Evolutionary conservation across 768 basidiomycete genomes (phyloP), one percentile per base, ranked within the genome.

Genomic region (Boletus sensibilis): DNA sequence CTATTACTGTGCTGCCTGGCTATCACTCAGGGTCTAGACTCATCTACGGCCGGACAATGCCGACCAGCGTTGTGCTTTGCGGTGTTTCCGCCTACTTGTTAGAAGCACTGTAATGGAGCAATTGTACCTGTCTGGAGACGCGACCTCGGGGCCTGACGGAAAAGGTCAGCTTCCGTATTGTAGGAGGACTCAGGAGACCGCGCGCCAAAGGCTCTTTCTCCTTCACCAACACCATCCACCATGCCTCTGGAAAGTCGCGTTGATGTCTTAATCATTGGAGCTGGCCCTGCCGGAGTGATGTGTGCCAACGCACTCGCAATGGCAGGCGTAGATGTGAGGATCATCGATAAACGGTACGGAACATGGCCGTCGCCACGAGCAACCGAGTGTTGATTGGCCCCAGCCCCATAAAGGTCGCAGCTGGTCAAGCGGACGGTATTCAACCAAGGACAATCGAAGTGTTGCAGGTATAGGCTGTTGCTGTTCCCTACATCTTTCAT

Each of bases 241-340:
- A 71, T 71, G 68, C 41, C 62, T 50, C 42, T 44, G 12, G 62
- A 73, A 57, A 71, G 42, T 40, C 62, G 72, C 2, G 75, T 78
- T 18, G 80, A 82, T 57, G 80, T 82, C 31, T 68, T 81, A 56
- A 61, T 81, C 52, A 67, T 81, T 27, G 80, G 80, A 14, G 80
- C 81, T 62, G 81, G 79, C 52, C 80, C 80, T 4, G 74, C 78
- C 7, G 83, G 89, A 3, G 68, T 90, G 4, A 88, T 91, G 86
- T 86, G 84, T 56, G 82, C 82, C 25, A 84, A 86, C 48, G 80
- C 75, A 29, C 73, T 83, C 18, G 75, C 74, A 11, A 65, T 63
- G 23, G 79, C 76, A 5, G 79, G 82, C 8, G 34, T 73, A 16
- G 70, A 77, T 47, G 74, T 80, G 18, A 75, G 79, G 35, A 74